phyloP scores from a whole-genome alignment of 2,329 filamentous ascomycete species.

The Nigrospora oryzae region DNA sequence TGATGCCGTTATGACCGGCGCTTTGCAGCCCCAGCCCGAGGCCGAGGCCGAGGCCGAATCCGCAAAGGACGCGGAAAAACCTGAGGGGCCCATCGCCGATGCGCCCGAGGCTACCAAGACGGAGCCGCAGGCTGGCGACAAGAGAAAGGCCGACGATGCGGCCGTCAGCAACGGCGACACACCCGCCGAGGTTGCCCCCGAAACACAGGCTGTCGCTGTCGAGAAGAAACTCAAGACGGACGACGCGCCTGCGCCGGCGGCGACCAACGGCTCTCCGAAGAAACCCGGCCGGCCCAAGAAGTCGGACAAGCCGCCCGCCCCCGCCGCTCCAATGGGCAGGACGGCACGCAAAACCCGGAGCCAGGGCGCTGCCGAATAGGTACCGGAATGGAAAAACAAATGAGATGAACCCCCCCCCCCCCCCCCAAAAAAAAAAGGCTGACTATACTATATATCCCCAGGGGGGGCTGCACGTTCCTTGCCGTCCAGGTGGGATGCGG shows the following conservation, averaged over 20 bases:
- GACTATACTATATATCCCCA: too few species aligned
- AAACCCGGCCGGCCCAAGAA: conserved; percentile 26
- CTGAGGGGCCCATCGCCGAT: background rate
- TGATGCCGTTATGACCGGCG: background rate
- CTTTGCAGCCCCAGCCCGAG: background rate
- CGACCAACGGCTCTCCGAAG: conserved; percentile 15
- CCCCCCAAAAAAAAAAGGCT: too few species aligned
- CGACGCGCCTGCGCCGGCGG: conserved; percentile 18
- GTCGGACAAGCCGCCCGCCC: conserved; percentile 19
- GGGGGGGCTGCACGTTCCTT: too few species aligned
- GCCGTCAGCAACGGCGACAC: conserved; percentile 8
- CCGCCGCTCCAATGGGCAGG: conserved; percentile 20
- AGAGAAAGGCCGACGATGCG: conserved; percentile 16
- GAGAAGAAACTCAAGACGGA: conserved; percentile 9
- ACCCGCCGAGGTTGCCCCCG: conserved; percentile 4
- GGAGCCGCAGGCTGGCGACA: conserved; percentile 10
- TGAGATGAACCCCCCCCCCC: too few species aligned
- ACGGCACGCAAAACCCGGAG: conserved; percentile 30
- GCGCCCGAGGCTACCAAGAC: conserved; percentile 8
- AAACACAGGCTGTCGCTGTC: background rate
- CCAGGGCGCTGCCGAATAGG: conserved; percentile 18
- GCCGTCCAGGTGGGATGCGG: too few species aligned
- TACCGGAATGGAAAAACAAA: background rate
- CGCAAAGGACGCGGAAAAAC: background rate
- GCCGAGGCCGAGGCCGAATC: background rate